Base-by-base conservation (phyloP, 2,329 filamentous ascomycete species). In the Fusarium sp. region DNA sequence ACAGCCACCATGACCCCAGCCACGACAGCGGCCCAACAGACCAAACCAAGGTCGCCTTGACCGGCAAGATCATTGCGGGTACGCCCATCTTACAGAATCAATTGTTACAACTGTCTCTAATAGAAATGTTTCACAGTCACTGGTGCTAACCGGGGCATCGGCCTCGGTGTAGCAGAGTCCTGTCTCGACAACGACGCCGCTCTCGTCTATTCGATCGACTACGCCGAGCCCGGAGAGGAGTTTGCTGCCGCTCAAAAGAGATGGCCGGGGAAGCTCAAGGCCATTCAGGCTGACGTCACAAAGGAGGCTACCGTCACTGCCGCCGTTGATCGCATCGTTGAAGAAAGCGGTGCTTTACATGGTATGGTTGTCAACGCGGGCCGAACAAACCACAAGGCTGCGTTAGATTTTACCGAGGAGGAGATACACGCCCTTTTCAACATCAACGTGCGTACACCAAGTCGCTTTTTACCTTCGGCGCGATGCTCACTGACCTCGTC, bases 351-450 rank as follows among this genome's bases (percentile, higher is more conserved):
- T 34, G 80, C 82, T 35, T 81, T 86, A 66, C 83, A 87, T 73
- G 85, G 85, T 67, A 86, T 89, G 81, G 85, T 88, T 5, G 84
- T 82, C 37, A 88, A 89, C 68, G 87, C 87, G 0, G 87, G 87
- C 16, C 79, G 84, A 13, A 89, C 87, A 14, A 87, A 88, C 73
- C 87, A 88, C 73, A 87, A 88, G 76, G 77, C 86, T 5, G 87
- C 87, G 1, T 78, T 88, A 6, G 86, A 89, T 25, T 88, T 79
- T 37, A 73, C 67, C 25, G 67, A 71, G 41, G 76, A 74, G 4
- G 71, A 79, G 56, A 68, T 79, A 13, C 68, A 77, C 52, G 82
- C 66, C 84, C 85, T n/a, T 76, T 87, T 34, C 81, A 85, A 73
- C 41, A 64, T 76, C 57, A 76, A 76, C 52, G 74, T 76, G 34